Evolutionary conservation across 257 asterid species (phyloP), one percentile per base, ranked within the genome.

Genomic region (Cynanchum wilfordii): DNA sequence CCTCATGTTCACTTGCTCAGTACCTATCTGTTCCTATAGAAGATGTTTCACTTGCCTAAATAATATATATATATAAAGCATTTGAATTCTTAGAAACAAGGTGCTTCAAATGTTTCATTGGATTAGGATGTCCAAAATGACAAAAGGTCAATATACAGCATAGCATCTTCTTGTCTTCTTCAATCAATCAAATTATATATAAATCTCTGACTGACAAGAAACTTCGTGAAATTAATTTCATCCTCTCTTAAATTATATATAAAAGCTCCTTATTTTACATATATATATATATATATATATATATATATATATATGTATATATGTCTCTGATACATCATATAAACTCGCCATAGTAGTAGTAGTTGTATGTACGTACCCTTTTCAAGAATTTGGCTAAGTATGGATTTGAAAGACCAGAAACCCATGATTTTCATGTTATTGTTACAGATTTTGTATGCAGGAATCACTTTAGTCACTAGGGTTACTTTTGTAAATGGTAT

Each of bases 401-500:
- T 84, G 92, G 91, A 78, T 16, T 36, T 81, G 1, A 86, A 84
- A 74, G 79, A 73, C 16, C 76, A 72, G 56, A 88, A 83, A 77
- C 85, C 96, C 10, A 79, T 75, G n/a, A 65, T 89, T 36, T 70
- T 82, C 59, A 81, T 88, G 88, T 71, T 84, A 1, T 79, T 52
- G 7, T 75, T 90, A 69, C 97, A 90, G 55, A 75, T 86, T 33
- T 50, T 87, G 44, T 84, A 87, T 77, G 72, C 91, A 75, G 87
- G 76, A 65, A 49, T 79, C 12, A 82, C 86, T 56, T 76, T 90
- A 0, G 75, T 71, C 33, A 72, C 77, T 7, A 82, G 90, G 69
- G 67, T 66, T 67, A 82, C 89, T 29, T 81, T 90, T 55, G 25
- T 81, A 67, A 54, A 89, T 77, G 91, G 86, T 44, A 76, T 86